Evolutionary conservation across 1,284 basidiomycete genomes (phyloP).

Genomic region (Austroboletus novae-zelandiae): DNA sequence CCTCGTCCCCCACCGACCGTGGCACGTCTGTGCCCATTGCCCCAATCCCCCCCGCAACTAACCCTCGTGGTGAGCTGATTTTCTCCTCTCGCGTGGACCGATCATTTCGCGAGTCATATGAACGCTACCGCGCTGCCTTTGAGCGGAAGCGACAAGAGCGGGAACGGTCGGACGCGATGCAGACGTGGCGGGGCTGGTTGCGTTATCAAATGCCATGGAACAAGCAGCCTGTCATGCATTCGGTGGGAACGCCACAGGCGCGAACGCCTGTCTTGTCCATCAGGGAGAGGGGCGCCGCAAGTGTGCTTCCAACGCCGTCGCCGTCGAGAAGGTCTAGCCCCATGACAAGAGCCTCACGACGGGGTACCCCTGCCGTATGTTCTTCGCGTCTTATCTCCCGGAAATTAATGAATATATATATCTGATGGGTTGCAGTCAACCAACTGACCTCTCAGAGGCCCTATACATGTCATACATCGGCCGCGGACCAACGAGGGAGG

Average conservation of each 20-base stretch:
- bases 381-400: constrained; percentile 12
- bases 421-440: constrained; percentile 12
- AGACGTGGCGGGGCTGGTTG: constrained; percentile 45
- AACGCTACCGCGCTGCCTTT: constrained; percentile 89
- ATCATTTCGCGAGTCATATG: constrained; percentile 87
- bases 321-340: constrained; percentile 44
- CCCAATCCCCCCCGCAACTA: constrained; percentile 84
- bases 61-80: constrained; percentile 94
- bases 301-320: constrained; percentile 36
- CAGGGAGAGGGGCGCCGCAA: constrained; percentile 32
- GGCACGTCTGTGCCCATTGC: constrained; percentile 52
- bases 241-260: constrained; percentile 18
- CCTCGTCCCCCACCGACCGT: constrained; percentile 30
- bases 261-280: constrained; percentile 32
- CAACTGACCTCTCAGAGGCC: constrained; percentile 5
- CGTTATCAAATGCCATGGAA: constrained; percentile 41
- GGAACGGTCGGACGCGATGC: constrained; percentile 42
- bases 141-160: constrained; percentile 78
- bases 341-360: constrained; percentile 35
- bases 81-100: constrained; percentile 88
- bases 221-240: constrained; percentile 16
- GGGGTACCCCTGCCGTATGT: constrained; percentile 27
- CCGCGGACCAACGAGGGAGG: neutral
- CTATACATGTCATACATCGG: neutral
- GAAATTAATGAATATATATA: constrained; percentile 28